Evolutionary conservation across 202 grass and related monocot species (phyloP).

Genomic region (Carex sylvatica): DNA sequence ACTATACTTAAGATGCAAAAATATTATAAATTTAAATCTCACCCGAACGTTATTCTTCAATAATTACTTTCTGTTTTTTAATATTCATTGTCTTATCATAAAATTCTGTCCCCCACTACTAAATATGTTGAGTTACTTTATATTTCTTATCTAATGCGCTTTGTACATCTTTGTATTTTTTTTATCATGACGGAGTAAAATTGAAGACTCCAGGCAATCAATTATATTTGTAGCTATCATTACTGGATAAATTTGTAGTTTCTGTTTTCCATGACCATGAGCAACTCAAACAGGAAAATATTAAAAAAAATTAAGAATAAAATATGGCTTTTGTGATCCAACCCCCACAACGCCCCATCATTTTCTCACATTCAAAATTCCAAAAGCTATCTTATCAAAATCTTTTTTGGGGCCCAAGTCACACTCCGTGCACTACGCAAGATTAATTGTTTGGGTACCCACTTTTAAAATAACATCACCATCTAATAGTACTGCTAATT

Average conservation of each 20-base stretch:
- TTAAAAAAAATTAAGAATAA: not conserved
- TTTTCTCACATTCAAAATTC: not conserved
- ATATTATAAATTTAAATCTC: too few species aligned
- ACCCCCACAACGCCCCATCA: not conserved
- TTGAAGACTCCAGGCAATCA: constrained; percentile 6
- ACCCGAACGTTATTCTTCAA: too few species aligned
- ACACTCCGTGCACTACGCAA: not conserved
- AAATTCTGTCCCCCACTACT: too few species aligned
- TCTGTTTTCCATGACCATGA: too few species aligned
- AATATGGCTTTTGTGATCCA: not conserved
- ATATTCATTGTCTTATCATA: too few species aligned
- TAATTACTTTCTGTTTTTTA: too few species aligned
- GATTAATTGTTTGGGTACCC: not conserved
- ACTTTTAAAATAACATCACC: not conserved
- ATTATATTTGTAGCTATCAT: not conserved
- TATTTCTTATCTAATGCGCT: not conserved
- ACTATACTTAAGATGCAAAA: too few species aligned
- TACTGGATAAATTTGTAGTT: not conserved
- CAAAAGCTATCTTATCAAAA: constrained; percentile 10
- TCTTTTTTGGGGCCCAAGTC: not conserved
- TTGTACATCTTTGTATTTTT: not conserved
- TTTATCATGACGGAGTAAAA: constrained; percentile 1
- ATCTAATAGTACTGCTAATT: not conserved
- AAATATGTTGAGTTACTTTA: too few species aligned
- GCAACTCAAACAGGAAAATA: not conserved